These are phyloP conservation scores for Nicotiana undulata DNA, from an alignment of 257 asterid species.

Conservation along the genomic window DNA sequence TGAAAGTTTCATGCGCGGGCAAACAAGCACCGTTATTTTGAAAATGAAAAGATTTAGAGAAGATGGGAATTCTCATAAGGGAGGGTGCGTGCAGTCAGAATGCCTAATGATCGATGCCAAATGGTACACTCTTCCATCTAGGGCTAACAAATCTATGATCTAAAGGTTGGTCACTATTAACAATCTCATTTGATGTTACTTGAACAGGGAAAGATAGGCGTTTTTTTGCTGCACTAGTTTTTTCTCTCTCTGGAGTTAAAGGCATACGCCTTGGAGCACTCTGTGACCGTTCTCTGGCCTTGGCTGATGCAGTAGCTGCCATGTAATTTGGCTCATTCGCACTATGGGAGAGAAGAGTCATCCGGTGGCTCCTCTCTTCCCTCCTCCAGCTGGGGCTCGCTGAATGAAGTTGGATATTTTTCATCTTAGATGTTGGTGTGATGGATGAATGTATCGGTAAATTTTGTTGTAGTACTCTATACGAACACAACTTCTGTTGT, in stretches of 20 bases:
- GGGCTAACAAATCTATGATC: not conserved
- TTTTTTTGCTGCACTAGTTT: conserved; percentile 34
- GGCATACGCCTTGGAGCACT: conserved; percentile 59
- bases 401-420: conserved; percentile 24
- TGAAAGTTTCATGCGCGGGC: not conserved
- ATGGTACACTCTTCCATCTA: not conserved
- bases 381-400: conserved; percentile 27
- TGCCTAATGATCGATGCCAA: not conserved
- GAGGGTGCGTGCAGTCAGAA: not conserved
- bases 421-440: conserved; percentile 28
- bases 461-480: conserved; percentile 6
- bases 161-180: not conserved
- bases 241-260: conserved; percentile 43
- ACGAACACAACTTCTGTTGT: conserved; percentile 8
- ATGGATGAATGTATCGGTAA: not conserved
- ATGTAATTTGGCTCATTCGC: conserved; percentile 51
- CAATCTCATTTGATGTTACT: conserved; percentile 13
- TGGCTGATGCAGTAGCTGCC: conserved; percentile 74
- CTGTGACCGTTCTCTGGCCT: conserved; percentile 53
- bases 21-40: not conserved
- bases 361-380: conserved; percentile 20
- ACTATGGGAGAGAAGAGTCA: conserved; percentile 23
- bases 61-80: not conserved
- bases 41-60: not conserved
- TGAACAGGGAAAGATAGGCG: conserved; percentile 40